Conservation (phyloP, 176 grass and related monocot genomes). For the Canna indica region DNA sequence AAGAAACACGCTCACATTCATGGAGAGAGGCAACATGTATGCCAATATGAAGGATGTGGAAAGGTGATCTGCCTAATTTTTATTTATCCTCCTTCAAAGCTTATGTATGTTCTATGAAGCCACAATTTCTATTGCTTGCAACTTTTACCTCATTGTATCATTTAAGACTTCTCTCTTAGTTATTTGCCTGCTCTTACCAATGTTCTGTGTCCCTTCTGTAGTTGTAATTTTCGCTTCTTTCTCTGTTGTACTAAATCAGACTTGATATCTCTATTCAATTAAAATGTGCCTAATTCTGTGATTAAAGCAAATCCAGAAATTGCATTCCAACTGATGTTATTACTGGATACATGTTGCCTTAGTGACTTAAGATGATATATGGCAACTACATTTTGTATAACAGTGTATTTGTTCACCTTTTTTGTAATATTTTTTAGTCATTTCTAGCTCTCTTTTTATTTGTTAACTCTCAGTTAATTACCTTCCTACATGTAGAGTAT, state of each 20-base stretch:
- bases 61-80: constrained; percentile 37
- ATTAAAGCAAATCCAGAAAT: not conserved
- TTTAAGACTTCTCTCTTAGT: too few species aligned
- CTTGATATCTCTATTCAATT: not conserved
- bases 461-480: not conserved
- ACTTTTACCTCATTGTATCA: too few species aligned
- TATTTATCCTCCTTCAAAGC: not conserved
- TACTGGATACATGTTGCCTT: not conserved
- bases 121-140: not conserved
- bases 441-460: not conserved
- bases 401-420: not conserved
- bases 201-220: not conserved
- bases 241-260: not conserved
- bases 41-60: constrained; percentile 73
- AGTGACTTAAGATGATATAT: not conserved
- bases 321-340: not conserved
- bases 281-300: not conserved
- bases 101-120: not conserved
- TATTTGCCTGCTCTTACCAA: not conserved
- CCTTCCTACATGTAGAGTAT: not conserved
- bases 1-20: constrained; percentile 81
- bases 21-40: constrained; percentile 75
- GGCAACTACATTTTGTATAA: too few species aligned
- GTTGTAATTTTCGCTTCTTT: not conserved
- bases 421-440: not conserved